Evolutionary conservation across 331 rosid species (phyloP), one percentile per base, ranked within the genome.

Genomic region (Rosa hybrid): DNA sequence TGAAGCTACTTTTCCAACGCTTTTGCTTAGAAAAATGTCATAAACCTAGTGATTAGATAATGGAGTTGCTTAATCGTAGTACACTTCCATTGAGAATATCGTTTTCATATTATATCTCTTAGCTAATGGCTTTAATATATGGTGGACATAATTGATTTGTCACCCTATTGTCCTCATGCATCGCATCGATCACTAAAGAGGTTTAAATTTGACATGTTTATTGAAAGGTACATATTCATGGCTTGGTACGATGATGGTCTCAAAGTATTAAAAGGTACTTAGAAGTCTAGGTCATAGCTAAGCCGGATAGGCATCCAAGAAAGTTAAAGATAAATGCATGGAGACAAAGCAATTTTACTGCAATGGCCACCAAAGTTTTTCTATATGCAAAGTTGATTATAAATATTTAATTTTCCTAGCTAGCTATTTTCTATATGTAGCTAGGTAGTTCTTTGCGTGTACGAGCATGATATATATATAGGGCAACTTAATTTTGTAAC

Each of bases 241-340:
- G 70, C 79, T 83, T 71, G 60, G 75, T 83, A 87, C 77, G 85
- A 86, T 84, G 81, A 89, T 80, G 74, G 48, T 84, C 83, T 78
- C 86, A 71, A 74, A 73, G 74, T 46, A 54, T 25, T n/a, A 13
- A 71, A 23, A 59, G 30, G 6, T 12, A 56, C 50, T 6, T 4
- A 38, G 39, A 74, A 72, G 41, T 17, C 72, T 68, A 74, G 77
- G 77, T 48, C 80, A 67, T 73, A n/a, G 67, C 69, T 11, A 23
- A 42, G 50, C 67, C 68, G 54, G n/a, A 7, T 56, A 77, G 78
- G 72, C 68, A 34, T 34, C 4, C 39, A 71, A 65, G 21, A 41
- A 70, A 27, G 64, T 41, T 34, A 80, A 27, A 67, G 71, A 67
- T 34, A 2, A 63, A 53, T 67, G 56, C 75, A 67, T 16, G 75